Base-by-base conservation (phyloP, 2,329 filamentous ascomycete species). In the Anisogramma anomala region DNA sequence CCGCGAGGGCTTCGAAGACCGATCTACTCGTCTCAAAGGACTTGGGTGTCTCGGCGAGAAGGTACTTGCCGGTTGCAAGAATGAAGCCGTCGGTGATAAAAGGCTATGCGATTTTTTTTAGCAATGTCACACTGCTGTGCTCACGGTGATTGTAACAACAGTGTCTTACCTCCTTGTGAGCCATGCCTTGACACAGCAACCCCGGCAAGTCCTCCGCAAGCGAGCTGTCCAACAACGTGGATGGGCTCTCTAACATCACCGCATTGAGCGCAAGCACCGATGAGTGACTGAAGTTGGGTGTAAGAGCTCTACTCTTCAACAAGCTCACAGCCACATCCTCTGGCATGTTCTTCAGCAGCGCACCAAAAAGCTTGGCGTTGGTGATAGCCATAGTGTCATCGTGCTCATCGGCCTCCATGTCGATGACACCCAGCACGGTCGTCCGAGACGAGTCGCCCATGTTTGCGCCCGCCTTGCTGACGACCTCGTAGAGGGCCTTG, bases 401-500 rank as follows among this genome's bases (percentile, higher is more conserved):
- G 33, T 72, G 72, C 50, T 84, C 83, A 46, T 85, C 83, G 3
- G 73, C 66, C 47, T 94, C 87, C 51, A 79, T 79, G 58, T 96
- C 91, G 54, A 98, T 95, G 36, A 98, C 69, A 32, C 77, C 74
- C 36, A 98, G 68, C 19, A 98, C 86, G n/a, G 88, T 79, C 46
- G 79, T 74, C 41, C 88, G 79, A 35, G 89, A 95, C 17, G 79
- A 67, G 54, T 96, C 91, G 53, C 84, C 88, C 91, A 98, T 98
- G 62, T 89, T 95, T 43, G 72, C 72, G 41, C 91, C 91, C 14
- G 88, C 89, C 63, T 94, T 94, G 68, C 85, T 89, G 46, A 98
- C 82, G 22, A 98, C 91, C 57, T 96, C 89, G 57, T 93, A 95
- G 33, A 98, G 65, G 3, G 91, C 91, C 67, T 93, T 94, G 54